A percentile compares a stretch with the other conserved stretches of the same genome.
Conservation (phyloP, 768 basidiomycete genomes). For the Lactifluus subvellereus region DNA sequence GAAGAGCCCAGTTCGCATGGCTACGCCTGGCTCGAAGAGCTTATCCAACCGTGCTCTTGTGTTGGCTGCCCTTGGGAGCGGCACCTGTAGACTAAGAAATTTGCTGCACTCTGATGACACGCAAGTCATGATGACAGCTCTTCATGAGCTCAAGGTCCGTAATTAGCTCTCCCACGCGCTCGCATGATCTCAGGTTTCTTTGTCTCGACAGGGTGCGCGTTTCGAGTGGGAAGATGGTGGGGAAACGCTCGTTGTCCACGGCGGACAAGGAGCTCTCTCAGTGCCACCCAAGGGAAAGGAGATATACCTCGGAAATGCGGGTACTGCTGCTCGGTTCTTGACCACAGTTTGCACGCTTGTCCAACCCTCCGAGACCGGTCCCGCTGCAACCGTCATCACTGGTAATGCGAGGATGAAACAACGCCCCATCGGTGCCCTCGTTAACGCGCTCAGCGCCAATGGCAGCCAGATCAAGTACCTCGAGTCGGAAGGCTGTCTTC, state of each 20-base stretch:
- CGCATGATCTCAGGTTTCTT: neutral
- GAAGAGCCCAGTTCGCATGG: conserved; percentile 53
- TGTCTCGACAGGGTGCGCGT: conserved; percentile 61
- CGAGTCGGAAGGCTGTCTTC: conserved; percentile 80
- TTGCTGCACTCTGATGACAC: conserved; percentile 97
- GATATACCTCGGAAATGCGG: conserved; percentile 94
- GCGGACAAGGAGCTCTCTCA: conserved; percentile 74
- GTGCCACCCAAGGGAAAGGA: conserved; percentile 79
- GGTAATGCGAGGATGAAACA: conserved; percentile 99
- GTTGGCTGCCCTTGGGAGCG: conserved; percentile 85
- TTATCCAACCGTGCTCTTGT: conserved; percentile 93
- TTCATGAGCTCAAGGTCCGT: conserved; percentile 76
- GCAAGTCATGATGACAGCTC: conserved; percentile 97
- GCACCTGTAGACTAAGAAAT: conserved; percentile 84
- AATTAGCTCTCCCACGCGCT: conserved; percentile 1
- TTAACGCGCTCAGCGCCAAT: conserved; percentile 80
- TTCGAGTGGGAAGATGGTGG: conserved; percentile 97
- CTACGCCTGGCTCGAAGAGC: conserved; percentile 94
- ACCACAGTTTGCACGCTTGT: conserved; percentile 94
- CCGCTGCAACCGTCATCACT: conserved; percentile 75
- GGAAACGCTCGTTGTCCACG: conserved; percentile 88
- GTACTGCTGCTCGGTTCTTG: conserved; percentile 95
- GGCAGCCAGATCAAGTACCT: conserved; percentile 73
- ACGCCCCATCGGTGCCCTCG: conserved; percentile 92
- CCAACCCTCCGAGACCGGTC: conserved; percentile 37